Evolutionary conservation across 2,329 filamentous ascomycete genomes (phyloP).

Genomic region (Sporothrix mexicana): DNA sequence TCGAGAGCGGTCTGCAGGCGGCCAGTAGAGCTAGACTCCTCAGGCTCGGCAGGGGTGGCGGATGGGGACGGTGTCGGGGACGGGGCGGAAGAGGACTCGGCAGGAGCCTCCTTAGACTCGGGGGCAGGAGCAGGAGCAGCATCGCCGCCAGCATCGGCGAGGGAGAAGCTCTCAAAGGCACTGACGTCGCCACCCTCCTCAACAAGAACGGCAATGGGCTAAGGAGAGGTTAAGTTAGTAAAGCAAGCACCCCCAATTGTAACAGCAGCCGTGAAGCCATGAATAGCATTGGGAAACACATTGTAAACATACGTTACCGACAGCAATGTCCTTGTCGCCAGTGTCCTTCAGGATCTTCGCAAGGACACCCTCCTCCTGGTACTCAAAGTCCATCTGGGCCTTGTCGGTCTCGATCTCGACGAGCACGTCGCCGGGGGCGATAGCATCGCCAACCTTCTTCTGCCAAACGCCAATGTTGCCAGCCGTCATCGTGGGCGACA

Average conservation of each 20-base stretch:
- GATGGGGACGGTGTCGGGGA: constrained; percentile 64
- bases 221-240: constrained; percentile 23
- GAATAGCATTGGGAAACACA: not conserved
- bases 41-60: constrained; percentile 53
- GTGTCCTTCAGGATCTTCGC: constrained; percentile 91
- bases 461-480: constrained; percentile 98
- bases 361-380: constrained; percentile 84
- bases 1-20: constrained; percentile 84
- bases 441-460: constrained; percentile 90
- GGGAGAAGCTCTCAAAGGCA: constrained; percentile 85
- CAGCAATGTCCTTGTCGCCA: constrained; percentile 90
- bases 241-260: not conserved
- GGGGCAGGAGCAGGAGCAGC: constrained; percentile 63
- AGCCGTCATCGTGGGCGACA: constrained; percentile 96
- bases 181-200: constrained; percentile 88
- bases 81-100: constrained; percentile 45
- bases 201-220: constrained; percentile 96
- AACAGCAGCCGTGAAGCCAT: not conserved
- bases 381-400: constrained; percentile 93
- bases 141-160: constrained; percentile 90
- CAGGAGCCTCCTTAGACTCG: constrained; percentile 64
- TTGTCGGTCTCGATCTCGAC: constrained; percentile 95
- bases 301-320: constrained; percentile 80
- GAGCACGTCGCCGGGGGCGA: constrained; percentile 89
- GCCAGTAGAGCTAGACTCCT: constrained; percentile 75